These are phyloP conservation scores for Vararia minispora DNA, from an alignment of 768 basidiomycete species.

Conservation along the genomic window DNA sequence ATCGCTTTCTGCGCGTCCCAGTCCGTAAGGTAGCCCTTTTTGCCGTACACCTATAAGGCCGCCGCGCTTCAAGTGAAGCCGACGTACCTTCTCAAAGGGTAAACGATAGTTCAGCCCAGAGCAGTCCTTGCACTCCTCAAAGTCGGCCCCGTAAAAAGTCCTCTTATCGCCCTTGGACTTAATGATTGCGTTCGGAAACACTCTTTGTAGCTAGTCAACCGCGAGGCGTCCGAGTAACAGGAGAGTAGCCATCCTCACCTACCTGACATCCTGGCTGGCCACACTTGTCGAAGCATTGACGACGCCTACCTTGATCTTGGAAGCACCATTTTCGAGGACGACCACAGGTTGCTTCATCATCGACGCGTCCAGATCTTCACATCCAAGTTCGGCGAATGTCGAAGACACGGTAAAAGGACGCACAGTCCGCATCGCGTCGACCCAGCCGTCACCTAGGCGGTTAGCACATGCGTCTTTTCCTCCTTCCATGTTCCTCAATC, in stretches of 20 bases:
- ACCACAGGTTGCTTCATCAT: slow-evolving; percentile 29
- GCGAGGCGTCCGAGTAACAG: background rate
- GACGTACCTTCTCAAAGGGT: slow-evolving; percentile 79
- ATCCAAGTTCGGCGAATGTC: no score
- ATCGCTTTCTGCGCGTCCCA: slow-evolving; percentile 95
- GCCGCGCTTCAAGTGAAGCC: slow-evolving; percentile 4
- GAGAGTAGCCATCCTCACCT: slow-evolving; percentile 3
- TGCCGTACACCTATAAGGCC: slow-evolving; percentile 16
- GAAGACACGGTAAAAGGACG: no score
- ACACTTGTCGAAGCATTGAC: slow-evolving; percentile 19
- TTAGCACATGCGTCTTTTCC: no score
- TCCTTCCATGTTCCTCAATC: no score
- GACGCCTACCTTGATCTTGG: slow-evolving; percentile 67
- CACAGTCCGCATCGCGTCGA: no score
- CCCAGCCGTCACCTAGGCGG: no score
- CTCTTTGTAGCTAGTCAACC: slow-evolving; percentile 26
- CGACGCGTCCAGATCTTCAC: no score
- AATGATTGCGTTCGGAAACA: slow-evolving; percentile 73
- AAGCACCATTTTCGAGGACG: slow-evolving; percentile 83
- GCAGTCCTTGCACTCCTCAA: slow-evolving; percentile 66
- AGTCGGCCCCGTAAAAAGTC: slow-evolving; percentile 81
- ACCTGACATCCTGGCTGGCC: slow-evolving; percentile 22
- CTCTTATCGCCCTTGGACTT: slow-evolving; percentile 76
- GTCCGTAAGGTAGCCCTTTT: slow-evolving; percentile 82
- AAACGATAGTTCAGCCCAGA: slow-evolving; percentile 74